Evolutionary conservation across 1,139 yeast species (phyloP).

Genomic region (Suhomyces guaymorum): DNA sequence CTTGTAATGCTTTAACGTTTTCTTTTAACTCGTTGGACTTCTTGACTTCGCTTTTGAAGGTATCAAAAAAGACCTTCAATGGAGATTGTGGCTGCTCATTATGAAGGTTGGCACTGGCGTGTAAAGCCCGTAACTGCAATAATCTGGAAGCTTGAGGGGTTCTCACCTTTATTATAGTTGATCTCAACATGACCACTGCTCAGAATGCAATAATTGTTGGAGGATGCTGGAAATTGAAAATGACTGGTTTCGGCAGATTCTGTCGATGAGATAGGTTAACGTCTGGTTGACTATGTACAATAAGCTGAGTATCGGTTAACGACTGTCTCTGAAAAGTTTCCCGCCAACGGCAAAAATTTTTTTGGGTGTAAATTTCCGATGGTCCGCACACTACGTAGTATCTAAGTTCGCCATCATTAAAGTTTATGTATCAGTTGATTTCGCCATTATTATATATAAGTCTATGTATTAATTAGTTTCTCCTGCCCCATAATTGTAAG

Average conservation of each 20-base stretch:
- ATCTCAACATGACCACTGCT: slow-evolving; percentile 13
- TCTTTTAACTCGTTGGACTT: slow-evolving; percentile 88
- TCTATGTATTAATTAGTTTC: neutral
- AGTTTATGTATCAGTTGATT: no score
- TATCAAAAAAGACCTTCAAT: slow-evolving; percentile 86
- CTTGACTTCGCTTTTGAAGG: slow-evolving; percentile 88
- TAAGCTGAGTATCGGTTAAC: slow-evolving; percentile 2
- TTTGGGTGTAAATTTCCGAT: slow-evolving; percentile 4
- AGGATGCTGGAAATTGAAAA: slow-evolving; percentile 3
- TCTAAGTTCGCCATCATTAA: no score
- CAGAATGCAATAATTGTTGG: slow-evolving; percentile 1
- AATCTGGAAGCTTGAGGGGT: slow-evolving; percentile 3
- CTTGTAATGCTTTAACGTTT: slow-evolving; percentile 91
- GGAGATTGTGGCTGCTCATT: slow-evolving; percentile 62
- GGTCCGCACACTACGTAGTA: slow-evolving; percentile 8
- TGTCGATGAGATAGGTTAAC: neutral
- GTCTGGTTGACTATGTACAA: slow-evolving; percentile 6
- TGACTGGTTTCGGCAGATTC: neutral
- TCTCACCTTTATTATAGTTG: slow-evolving; percentile 11
- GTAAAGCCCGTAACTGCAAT: slow-evolving; percentile 13
- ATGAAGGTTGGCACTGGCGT: slow-evolving; percentile 12
- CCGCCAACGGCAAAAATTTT: slow-evolving; percentile 8
- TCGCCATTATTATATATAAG: no score
- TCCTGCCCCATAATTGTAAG: slow-evolving; percentile 8
- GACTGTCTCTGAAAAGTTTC: neutral